A percentile compares a stretch with the other conserved stretches of the same genome.
Conservation (phyloP, 2,329 filamentous ascomycete species). For the Pseudopyricularia javanii region DNA sequence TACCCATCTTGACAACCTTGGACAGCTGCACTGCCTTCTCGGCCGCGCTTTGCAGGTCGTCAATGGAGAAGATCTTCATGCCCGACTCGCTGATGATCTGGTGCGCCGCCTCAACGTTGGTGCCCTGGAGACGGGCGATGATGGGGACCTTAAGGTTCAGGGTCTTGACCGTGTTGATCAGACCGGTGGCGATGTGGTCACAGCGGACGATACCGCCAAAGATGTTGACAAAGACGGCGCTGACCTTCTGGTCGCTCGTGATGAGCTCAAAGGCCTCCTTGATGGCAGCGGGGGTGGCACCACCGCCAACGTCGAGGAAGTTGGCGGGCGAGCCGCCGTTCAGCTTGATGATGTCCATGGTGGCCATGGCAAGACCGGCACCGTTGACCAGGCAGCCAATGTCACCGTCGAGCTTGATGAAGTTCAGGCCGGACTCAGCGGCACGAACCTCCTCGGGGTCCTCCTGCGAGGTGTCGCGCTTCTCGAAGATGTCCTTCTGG, state of each 20-base stretch:
- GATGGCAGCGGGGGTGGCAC: slow-evolving; percentile 92
- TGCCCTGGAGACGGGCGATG: slow-evolving; percentile 93
- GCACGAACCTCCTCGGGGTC: slow-evolving; percentile 96
- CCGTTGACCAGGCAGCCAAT: slow-evolving; percentile 99
- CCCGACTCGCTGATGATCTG: slow-evolving; percentile 92
- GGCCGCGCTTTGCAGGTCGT: slow-evolving; percentile 91
- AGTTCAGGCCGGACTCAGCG: slow-evolving; percentile 89
- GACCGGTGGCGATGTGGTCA: slow-evolving; percentile 89
- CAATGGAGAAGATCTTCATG: slow-evolving; percentile 99
- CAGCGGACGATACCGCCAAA: slow-evolving; percentile 98
- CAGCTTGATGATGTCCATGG: slow-evolving; percentile 99
- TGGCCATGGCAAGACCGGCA: slow-evolving; percentile 97
- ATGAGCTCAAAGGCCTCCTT: slow-evolving; percentile 97
- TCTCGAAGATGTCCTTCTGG: slow-evolving; percentile 90
- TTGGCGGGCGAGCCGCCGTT: slow-evolving; percentile 94
- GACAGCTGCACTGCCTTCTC: slow-evolving; percentile 99
- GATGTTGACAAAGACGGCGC: slow-evolving; percentile 99
- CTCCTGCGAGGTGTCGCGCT: slow-evolving; percentile 91
- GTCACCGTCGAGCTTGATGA: slow-evolving; percentile 99
- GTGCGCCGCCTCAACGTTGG: slow-evolving; percentile 93
- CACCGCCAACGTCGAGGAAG: slow-evolving; percentile 97
- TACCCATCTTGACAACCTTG: slow-evolving; percentile 97
- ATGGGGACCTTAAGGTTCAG: slow-evolving; percentile 96
- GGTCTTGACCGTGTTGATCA: slow-evolving; percentile 87
- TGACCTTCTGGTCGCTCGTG: slow-evolving; percentile 95